These are phyloP conservation scores for Strobilomyces dryophilus DNA, from an alignment of 768 basidiomycete genomes.

Conservation along the genomic window DNA sequence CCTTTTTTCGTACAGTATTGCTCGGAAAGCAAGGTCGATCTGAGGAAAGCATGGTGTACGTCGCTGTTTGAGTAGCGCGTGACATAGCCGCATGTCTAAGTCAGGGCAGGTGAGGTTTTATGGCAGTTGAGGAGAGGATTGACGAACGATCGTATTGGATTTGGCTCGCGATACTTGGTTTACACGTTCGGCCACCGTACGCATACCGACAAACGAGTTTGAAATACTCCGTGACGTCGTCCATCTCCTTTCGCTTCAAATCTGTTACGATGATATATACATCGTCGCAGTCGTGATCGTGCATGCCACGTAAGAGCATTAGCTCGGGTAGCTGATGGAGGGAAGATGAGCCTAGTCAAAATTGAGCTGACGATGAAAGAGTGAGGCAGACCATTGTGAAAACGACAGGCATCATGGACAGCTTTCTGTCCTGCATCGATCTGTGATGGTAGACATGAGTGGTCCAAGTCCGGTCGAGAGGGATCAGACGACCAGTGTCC, in stretches of 20 bases:
- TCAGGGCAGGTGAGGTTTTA: constrained; percentile 5
- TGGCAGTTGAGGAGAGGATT: constrained; percentile 1
- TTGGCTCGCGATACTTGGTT: constrained; percentile 60
- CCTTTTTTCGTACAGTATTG: constrained; percentile 70
- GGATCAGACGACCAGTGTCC: constrained; percentile 73
- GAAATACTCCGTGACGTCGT: constrained; percentile 75
- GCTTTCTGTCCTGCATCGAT: constrained; percentile 66
- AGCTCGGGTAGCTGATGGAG: constrained; percentile 63
- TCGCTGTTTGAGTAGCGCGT: constrained; percentile 61
- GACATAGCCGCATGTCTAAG: constrained; percentile 62
- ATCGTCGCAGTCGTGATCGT: constrained; percentile 75
- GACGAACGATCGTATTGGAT: constrained; percentile 70
- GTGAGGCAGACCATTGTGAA: constrained; percentile 63
- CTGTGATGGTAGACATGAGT: constrained; percentile 78
- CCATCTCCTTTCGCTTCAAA: constrained; percentile 76
- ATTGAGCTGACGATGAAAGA: not conserved
- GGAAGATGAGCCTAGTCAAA: not conserved
- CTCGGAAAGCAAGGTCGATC: constrained; percentile 73
- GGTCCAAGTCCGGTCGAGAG: constrained; percentile 78
- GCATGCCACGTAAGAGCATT: constrained; percentile 78
- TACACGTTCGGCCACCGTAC: constrained; percentile 55
- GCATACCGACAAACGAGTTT: constrained; percentile 66
- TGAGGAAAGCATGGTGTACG: constrained; percentile 81
- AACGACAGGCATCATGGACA: constrained; percentile 76
- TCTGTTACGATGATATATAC: constrained; percentile 78